These are phyloP conservation scores for Calonectria montana DNA, from an alignment of 2,329 filamentous ascomycete species.

Conservation along the genomic window DNA sequence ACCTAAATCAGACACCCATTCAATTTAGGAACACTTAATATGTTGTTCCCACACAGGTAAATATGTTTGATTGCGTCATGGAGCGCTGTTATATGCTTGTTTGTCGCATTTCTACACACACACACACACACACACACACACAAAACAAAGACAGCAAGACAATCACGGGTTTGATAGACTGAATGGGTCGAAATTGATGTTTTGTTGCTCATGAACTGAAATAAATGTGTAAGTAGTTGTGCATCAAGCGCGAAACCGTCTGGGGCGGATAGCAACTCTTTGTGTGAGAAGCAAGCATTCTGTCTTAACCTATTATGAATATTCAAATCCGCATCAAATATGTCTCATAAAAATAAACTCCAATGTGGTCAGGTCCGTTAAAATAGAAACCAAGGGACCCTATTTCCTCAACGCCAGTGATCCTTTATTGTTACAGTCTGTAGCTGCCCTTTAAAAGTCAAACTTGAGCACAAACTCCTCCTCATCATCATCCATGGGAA, in stretches of 20 bases:
- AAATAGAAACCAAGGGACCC: not conserved
- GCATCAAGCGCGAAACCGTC: not conserved
- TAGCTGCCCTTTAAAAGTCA: conserved; percentile 38
- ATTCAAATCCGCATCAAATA: conserved; percentile 3
- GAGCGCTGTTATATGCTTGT: too few relatives aligned
- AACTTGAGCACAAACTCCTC: conserved; percentile 68
- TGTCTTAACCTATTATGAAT: not conserved
- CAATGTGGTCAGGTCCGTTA: not conserved
- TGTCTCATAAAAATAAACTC: not conserved
- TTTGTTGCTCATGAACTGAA: not conserved
- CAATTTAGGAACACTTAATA: too few relatives aligned
- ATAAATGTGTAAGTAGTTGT: not conserved
- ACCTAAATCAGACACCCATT: too few relatives aligned
- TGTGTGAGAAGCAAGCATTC: not conserved
- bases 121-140: too few relatives aligned
- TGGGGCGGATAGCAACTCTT: not conserved
- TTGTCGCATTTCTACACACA: too few relatives aligned
- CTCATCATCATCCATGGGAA: conserved; percentile 55
- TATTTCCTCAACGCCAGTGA: conserved; percentile 34
- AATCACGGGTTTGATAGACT: too few relatives aligned
- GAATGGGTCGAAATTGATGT: not conserved
- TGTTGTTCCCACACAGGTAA: too few relatives aligned
- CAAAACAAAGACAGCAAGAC: too few relatives aligned
- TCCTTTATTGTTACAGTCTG: conserved; percentile 26
- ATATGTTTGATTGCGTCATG: too few relatives aligned